phyloP scores from a whole-genome alignment of 257 asterid genomes.

The Misopates orontium region DNA sequence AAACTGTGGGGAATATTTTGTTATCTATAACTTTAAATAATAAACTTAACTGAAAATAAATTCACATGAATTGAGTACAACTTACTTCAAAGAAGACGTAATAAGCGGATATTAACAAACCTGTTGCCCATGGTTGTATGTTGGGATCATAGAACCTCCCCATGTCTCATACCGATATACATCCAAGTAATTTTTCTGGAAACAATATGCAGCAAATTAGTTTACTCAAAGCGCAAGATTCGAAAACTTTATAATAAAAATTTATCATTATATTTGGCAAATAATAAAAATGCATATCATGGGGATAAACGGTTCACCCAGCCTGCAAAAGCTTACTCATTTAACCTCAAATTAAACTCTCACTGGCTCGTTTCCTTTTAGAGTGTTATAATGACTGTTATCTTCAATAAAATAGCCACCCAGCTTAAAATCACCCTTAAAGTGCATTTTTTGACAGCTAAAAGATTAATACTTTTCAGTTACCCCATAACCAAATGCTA shows the following conservation, averaged over 20 bases:
- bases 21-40: conserved; percentile 9
- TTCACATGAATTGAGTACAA: conserved; percentile 12
- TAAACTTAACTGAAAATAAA: conserved; percentile 10
- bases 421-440: background rate
- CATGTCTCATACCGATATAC: conserved; percentile 86
- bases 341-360: background rate
- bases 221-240: conserved; percentile 15
- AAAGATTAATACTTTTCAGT: background rate
- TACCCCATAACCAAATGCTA: conserved; percentile 1
- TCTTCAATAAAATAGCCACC: conserved; percentile 6
- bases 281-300: background rate
- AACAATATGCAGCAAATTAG: conserved; percentile 27
- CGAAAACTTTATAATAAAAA: conserved; percentile 10
- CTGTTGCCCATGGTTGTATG: conserved; percentile 77
- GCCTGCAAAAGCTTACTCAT: conserved; percentile 8
- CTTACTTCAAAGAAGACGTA: conserved; percentile 13
- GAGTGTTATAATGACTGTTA: conserved; percentile 12
- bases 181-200: conserved; percentile 95
- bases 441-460: conserved; percentile 15
- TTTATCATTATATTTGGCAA: conserved; percentile 16
- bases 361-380: conserved; percentile 18
- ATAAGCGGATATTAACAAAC: conserved; percentile 38
- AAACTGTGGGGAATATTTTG: background rate
- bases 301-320: conserved; percentile 9
- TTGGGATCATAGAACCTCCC: conserved; percentile 92